Evolutionary conservation across 2,329 filamentous ascomycete species (phyloP), one percentile per base, ranked within the genome.

Genomic region (Clonostachys solani): DNA sequence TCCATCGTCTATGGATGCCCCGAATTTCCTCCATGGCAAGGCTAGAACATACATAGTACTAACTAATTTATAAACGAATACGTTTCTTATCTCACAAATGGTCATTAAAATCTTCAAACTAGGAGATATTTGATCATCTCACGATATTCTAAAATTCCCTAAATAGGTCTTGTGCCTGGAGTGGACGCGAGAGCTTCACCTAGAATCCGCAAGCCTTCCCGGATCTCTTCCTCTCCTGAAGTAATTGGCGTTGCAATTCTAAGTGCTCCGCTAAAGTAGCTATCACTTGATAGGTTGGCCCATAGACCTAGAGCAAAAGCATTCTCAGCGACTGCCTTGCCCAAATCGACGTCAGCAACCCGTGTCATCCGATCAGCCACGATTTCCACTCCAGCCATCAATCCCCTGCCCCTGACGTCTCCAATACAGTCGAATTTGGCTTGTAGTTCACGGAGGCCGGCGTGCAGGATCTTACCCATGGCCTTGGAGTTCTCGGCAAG

Each of bases 201-300:
- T 49, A 86, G 65, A 43, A 85, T 76, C 3, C 48, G 53, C 48
- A 86, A 54, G 0, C 79, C 81, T 37, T 71, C 63, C 16, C 74
- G 62, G 41, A 81, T 58, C 60, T 80, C 66, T 42, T 72, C 65
- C 29, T 67, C 67, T 0, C 73, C 73, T 8, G 83, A 74, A 0
- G 77, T 82, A 37, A 85, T 77, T 0, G 81, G 80, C 19, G 80
- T 80, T 5, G 80, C 80, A 45, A 84, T 74, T 12, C 81, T 64
- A 50, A 84, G 81, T 0, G 77, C 72, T 5, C 79, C 81, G 0
- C 75, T 72, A 57, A 82, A 80, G 42, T 71, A 74, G 7, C 70
- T 69, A 54, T 77, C 71, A 40, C 68, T 79, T 18, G 74, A 73
- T 29, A 84, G 49, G 55, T 84, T 82, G 5, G 76, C 75, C 64